Evolutionary conservation across 73 alveolate genomes (phyloP).

Genomic region (Diophrys appendiculata): DNA sequence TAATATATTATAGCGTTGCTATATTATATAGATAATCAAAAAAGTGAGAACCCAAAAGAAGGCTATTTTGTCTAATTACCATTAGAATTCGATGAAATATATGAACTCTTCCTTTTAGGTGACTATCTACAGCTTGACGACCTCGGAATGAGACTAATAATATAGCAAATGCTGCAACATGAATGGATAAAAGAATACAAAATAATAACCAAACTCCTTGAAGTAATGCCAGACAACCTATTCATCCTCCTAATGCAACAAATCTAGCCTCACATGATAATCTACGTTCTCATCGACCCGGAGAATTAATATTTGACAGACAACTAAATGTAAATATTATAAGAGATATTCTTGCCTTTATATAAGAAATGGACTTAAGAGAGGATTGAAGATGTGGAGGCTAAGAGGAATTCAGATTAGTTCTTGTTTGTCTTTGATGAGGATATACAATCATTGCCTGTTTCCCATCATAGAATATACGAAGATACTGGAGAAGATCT

Average conservation of each 20-base stretch:
- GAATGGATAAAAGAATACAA: no score
- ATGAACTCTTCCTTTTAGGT: no score
- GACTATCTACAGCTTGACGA: no score
- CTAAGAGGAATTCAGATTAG: slow-evolving; percentile 35
- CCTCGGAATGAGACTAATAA: no score
- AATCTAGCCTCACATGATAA: no score
- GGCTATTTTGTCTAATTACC: background rate
- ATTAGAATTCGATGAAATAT: background rate
- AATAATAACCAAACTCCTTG: no score
- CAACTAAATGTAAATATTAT: no score
- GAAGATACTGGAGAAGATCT: slow-evolving; percentile 31
- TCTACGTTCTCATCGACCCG: no score
- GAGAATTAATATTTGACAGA: no score
- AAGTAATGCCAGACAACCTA: no score
- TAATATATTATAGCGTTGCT: background rate
- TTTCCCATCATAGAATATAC: slow-evolving; percentile 30
- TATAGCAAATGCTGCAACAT: no score
- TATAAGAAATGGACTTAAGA: slow-evolving; percentile 13
- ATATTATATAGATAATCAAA: background rate
- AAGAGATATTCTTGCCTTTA: slow-evolving; percentile 4
- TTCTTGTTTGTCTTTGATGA: slow-evolving; percentile 53
- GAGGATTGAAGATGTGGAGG: slow-evolving; percentile 30
- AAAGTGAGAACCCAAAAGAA: background rate
- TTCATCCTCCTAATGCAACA: no score
- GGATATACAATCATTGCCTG: slow-evolving; percentile 29